phyloP scores from a whole-genome alignment of 2,329 filamentous ascomycete genomes.

The Fusarium sarcochroum region DNA sequence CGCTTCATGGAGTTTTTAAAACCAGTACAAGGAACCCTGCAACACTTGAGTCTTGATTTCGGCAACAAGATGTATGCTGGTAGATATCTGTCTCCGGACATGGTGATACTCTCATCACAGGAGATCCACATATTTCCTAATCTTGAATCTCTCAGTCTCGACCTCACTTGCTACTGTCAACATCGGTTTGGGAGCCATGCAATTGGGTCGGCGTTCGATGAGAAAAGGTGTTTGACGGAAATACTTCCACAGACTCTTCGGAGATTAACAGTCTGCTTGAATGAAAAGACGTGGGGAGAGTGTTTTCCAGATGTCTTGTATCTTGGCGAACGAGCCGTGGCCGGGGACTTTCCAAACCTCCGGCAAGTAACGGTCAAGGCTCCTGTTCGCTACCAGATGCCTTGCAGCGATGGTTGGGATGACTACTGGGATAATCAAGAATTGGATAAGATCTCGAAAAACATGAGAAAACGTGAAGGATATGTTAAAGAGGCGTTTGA shows the following conservation, averaged over 20 bases:
- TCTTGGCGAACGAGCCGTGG: not conserved
- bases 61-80: not conserved
- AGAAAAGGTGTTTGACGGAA: not conserved
- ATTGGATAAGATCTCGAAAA: not conserved
- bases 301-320: not conserved
- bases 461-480: rapidly evolving
- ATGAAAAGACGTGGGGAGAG: rapidly evolving
- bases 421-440: not conserved
- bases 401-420: not conserved
- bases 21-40: not conserved
- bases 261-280: not conserved
- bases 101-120: not conserved
- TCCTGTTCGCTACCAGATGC: not conserved
- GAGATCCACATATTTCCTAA: not conserved
- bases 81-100: not conserved
- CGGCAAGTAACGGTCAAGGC: not conserved
- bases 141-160: not conserved
- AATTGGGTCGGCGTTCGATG: not conserved
- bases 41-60: not conserved
- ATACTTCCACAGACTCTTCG: not conserved
- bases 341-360: not conserved
- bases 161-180: not conserved
- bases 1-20: not conserved
- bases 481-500: not conserved
- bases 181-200: not conserved